Base-by-base conservation (phyloP, 805 yeast species). In the Metschnikowia bowlesiae region DNA sequence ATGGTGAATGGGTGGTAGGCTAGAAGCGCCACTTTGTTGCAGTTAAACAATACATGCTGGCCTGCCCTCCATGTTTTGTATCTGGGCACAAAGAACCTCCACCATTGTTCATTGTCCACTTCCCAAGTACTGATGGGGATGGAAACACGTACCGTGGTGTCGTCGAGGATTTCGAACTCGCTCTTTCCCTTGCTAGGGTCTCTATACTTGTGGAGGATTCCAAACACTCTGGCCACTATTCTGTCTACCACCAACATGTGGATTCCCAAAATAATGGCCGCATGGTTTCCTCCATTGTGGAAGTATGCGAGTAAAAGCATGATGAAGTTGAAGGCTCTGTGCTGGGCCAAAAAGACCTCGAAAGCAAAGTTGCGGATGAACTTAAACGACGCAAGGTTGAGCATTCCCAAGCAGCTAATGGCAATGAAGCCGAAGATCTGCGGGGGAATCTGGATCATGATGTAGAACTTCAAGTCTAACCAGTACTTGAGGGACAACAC, bases 1-100 rank as follows among this genome's bases (percentile, higher is more conserved):
- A 76, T 73, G 2, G 81, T 74, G 58, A 77, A 77, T 0, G 82
- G 82, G 57, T 77, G 82, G 53, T 64, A 66, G 52, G 75, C 79
- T 39, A 73, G 56, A 6, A 57, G 53, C 2, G 66, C 62, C 14
- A 76, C 70, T 48, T 67, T 67, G 4, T 68, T 58, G 7, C 77
- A 75, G 44, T 66, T 73, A n/a, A 77, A 59, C 36, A 63, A 66
- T 10, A 76, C 66, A 56, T 77, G 79, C 57, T 75, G 80, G 4
- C 81, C 81, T 0, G 81, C 70, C 46, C 65, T 65, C 82, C 82
- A 77, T 14, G 64, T 63, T 18, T 73, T 66, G 18, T 66, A 54
- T n/a, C 65, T 62, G 3, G 79, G 79, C 29, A 69, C 57, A 31
- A 66, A 55, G 4, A 37, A 40, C 47, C 55, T 51, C 52, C 61